Conservation (phyloP, 805 yeast genomes). For the Wickerhamiella siamensis region DNA sequence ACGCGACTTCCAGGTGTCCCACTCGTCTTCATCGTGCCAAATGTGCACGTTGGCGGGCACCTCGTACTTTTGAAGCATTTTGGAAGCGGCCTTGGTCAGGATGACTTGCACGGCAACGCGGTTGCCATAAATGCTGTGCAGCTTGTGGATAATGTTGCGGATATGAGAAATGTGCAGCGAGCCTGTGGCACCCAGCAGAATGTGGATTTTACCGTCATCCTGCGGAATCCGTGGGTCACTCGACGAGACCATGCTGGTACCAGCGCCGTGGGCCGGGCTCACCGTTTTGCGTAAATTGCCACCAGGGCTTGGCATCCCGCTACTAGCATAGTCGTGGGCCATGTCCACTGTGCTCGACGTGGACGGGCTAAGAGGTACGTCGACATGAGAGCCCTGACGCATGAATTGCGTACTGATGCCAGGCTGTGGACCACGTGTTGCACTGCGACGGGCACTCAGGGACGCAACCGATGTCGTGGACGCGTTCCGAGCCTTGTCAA, state of each 20-base stretch:
- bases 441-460: not conserved
- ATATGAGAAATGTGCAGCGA: conserved; percentile 73
- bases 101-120: conserved; percentile 74
- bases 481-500: conserved; percentile 1
- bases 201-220: conserved; percentile 81
- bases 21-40: conserved; percentile 91
- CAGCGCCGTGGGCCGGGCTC: not conserved
- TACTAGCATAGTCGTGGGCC: not conserved
- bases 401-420: not conserved
- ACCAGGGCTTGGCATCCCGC: not conserved
- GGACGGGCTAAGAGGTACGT: not conserved
- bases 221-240: conserved; percentile 53
- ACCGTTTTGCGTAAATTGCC: not conserved
- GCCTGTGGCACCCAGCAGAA: conserved; percentile 78
- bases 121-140: conserved; percentile 68
- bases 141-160: conserved; percentile 61
- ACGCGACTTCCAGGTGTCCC: conserved; percentile 74
- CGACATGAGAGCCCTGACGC: not conserved
- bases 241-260: not conserved
- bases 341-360: not conserved
- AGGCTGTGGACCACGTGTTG: not conserved
- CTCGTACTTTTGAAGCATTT: conserved; percentile 47
- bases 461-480: not conserved
- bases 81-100: conserved; percentile 73
- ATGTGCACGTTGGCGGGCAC: conserved; percentile 57